These are phyloP conservation scores for Nothomitra cinnamomea DNA, from an alignment of 2,329 filamentous ascomycete genomes.

Conservation along the genomic window DNA sequence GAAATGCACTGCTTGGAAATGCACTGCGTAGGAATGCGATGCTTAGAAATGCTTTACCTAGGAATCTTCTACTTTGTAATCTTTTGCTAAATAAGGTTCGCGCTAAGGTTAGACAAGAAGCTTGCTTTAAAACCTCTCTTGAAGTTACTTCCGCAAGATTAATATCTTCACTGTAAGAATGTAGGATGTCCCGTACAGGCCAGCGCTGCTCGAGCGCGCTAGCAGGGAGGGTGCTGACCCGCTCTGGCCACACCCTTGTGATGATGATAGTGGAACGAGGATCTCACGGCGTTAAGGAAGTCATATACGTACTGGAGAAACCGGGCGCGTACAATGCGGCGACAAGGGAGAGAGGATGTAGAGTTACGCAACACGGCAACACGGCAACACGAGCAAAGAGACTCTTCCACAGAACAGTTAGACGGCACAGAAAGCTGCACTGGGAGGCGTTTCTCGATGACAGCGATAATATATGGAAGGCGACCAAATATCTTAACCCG, in stretches of 20 bases:
- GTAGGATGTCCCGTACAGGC: not conserved
- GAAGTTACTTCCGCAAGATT: constrained; percentile 1
- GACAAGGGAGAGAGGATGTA: not conserved
- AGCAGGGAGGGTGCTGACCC: not conserved
- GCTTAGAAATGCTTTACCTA: not conserved
- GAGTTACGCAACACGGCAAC: not conserved
- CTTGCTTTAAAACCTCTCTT: not conserved
- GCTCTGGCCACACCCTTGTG: not conserved
- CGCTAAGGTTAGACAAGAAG: not conserved
- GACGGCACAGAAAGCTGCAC: not conserved
- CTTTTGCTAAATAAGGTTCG: not conserved
- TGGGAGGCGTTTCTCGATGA: constrained; percentile 17
- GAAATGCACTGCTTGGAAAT: constrained; percentile 2
- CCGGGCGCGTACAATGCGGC: not conserved
- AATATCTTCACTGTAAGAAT: not conserved
- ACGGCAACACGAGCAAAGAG: not conserved
- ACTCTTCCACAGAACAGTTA: not conserved
- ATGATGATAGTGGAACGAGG: not conserved
- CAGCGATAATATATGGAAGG: constrained; percentile 17
- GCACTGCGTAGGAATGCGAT: not conserved
- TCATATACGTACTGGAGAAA: not conserved
- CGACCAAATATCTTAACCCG: constrained; percentile 16
- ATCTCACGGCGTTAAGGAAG: not conserved
- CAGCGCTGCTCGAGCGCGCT: not conserved
- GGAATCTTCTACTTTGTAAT: constrained; percentile 3